Conservation (phyloP, 2,329 filamentous ascomycete species). For the Colletotrichum costaricense region DNA sequence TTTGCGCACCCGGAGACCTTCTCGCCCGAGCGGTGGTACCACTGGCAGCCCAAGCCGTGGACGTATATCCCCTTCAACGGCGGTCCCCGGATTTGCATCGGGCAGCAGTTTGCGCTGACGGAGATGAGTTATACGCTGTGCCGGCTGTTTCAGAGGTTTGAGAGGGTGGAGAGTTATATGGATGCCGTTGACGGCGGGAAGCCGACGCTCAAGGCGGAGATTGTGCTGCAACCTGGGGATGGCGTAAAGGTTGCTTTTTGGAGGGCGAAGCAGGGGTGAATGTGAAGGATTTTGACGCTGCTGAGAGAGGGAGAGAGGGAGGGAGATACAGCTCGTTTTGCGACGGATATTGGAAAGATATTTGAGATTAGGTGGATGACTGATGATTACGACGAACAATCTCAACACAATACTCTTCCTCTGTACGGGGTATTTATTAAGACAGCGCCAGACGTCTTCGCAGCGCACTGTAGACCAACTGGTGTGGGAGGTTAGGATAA, state of each 20-base stretch:
- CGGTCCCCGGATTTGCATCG: slow-evolving; percentile 79
- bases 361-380: background rate
- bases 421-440: too few relatives aligned
- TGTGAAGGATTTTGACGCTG: background rate
- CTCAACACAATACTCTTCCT: background rate
- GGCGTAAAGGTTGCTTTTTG: slow-evolving; percentile 70
- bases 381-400: background rate
- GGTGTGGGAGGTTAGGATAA: background rate
- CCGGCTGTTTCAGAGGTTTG: slow-evolving; percentile 78
- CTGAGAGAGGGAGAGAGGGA: background rate
- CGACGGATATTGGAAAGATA: background rate
- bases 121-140: slow-evolving; percentile 81
- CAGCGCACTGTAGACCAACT: background rate
- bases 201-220: slow-evolving; percentile 67
- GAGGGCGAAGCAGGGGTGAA: slow-evolving; percentile 48
- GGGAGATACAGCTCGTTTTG: background rate
- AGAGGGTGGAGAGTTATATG: slow-evolving; percentile 70
- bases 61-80: slow-evolving; percentile 82
- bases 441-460: background rate
- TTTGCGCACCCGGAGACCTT: slow-evolving; percentile 63
- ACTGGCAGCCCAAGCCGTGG: slow-evolving; percentile 74
- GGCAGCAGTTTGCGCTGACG: slow-evolving; percentile 84
- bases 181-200: slow-evolving; percentile 62
- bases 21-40: slow-evolving; percentile 74
- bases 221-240: slow-evolving; percentile 68